Evolutionary conservation across 2,329 filamentous ascomycete species (phyloP).

Genomic region (Penicillium sp.): DNA sequence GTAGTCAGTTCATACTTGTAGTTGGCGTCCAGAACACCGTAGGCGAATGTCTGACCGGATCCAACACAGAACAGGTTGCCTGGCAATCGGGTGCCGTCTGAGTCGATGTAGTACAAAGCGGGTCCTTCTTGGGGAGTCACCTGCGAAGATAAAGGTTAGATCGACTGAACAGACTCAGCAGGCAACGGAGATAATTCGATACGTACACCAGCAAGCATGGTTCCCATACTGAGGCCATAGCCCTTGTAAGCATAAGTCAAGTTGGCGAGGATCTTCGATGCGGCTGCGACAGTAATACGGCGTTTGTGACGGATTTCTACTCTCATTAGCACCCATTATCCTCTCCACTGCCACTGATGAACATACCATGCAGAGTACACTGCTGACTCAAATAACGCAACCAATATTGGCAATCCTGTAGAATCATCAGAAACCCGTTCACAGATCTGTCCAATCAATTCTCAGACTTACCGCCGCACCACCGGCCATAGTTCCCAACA

Average conservation of each 20-base stretch:
- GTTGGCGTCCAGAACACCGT: constrained; percentile 94
- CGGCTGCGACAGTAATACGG: constrained; percentile 94
- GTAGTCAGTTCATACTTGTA: constrained; percentile 86
- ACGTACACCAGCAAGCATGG: constrained; percentile 97
- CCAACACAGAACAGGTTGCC: constrained; percentile 99
- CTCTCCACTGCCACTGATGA: background rate
- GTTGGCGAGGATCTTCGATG: constrained; percentile 98
- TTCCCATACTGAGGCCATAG: constrained; percentile 98
- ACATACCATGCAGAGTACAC: constrained; percentile 82
- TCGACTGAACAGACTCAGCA: background rate
- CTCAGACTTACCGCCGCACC: constrained; percentile 73
- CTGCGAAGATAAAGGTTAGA: constrained; percentile 17
- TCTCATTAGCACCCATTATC: background rate
- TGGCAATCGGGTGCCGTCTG: constrained; percentile 85
- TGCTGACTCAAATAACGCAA: constrained; percentile 98
- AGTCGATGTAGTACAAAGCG: constrained; percentile 98
- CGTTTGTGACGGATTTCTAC: constrained; percentile 92
- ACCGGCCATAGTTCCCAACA: constrained; percentile 97
- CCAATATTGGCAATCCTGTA: constrained; percentile 97
- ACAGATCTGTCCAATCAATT: background rate
- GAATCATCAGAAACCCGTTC: constrained; percentile 3
- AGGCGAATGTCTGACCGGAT: constrained; percentile 97
- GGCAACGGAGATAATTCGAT: constrained; percentile 40
- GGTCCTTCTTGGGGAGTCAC: constrained; percentile 80
- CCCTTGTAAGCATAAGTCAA: constrained; percentile 98